Evolutionary conservation across 2,329 filamentous ascomycete genomes (phyloP), one percentile per base, ranked within the genome.

Genomic region (Cladosporium sp.): DNA sequence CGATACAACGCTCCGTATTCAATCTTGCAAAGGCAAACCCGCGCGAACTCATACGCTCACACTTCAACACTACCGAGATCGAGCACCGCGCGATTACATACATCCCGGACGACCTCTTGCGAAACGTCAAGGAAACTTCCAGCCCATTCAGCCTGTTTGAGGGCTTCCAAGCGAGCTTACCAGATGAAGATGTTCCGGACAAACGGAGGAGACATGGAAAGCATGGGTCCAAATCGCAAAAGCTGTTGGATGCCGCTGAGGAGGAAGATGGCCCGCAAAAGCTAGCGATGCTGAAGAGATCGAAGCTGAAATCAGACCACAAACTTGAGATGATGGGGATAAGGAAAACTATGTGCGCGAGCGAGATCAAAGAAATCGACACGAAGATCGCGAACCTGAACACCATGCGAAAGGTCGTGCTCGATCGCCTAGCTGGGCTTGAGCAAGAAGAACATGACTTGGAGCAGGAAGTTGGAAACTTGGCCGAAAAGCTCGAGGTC

Each of bases 271-370:
- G 77, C 18, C 83, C 86, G 15, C 82, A 88, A 30, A 79, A 84
- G 20, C 74, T 96, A 63, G 78, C 78, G 41, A 85, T 84, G 59
- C 71, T 97, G 58, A 89, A 87, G 68, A 88, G 85, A 65, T 89
- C 95, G 59, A 88, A 88, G 68, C 80, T 86, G 38, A 76, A 80
- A 48, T 79, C 96, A 73, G 85, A 86, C 73, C 90, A 95, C 68
- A 82, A 89, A 58, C 76, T 99, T 59, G 90, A 97, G 64, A 88
- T 96, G 82, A 83, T 97, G 73, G 81, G 86, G 3, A 83, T 97
- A 55, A 82, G 93, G 53, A 99, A 99, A 71, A 96, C 93, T 65
- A 96, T 99, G 92, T 92, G 91, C 60, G 93, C 89, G 63, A 88
- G 89, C 56, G 93, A 99, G 70, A 97, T 99, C 53, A 83, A 84